Base-by-base conservation (phyloP, 2,329 filamentous ascomycete genomes). In the Magnaporthiopsis incrustans region DNA sequence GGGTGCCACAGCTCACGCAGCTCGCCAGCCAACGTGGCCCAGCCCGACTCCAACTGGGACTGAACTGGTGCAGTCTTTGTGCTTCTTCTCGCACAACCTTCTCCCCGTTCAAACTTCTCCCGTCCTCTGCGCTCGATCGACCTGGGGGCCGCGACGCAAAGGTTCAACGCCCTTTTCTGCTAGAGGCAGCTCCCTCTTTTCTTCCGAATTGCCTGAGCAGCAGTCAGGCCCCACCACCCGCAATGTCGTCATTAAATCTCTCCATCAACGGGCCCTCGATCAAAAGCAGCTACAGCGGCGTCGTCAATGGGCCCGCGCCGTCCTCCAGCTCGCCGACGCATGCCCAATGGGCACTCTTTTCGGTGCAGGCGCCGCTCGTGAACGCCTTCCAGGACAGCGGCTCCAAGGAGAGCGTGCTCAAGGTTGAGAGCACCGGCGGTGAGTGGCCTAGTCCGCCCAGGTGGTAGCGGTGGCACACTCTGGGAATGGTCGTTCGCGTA, bases 381-480 rank as follows among this genome's bases (percentile, higher is more conserved):
- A 98, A 90, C 79, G 93, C 93, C 66, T 99, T 99, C 76, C 92
- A 97, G 77, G 91, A 95, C 73, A 83, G 85, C 65, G 89, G 85
- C 56, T 82, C 86, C 69, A 98, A 97, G 79, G 94, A 98, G 78
- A 98, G 94, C 76, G 86, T 97, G 1, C 80, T 99, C 69, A 98
- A 97, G 78, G 94, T 99, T 62, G 92, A 98, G 75, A 88, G 83
- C 73, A 96, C 91, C 61, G 94, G 93, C 80, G 90, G 91, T 94
- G 58, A 62, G 56, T 60, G 35, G 14, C 22, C 26, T 25, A 58
- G n/a, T 8, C 32, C 18, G 59, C 27, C 15, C 15, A 58, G 38
- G 27, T 30, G 27, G 5, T 30, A 5, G 18, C 11, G 8, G 25
- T 61, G 26, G 6, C 60, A 10, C 25, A 15, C 14, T 4, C 5